A percentile compares a stretch with the other conserved stretches of the same genome.
Conservation (phyloP, 148 eudicot species). For the Cornus florida region DNA sequence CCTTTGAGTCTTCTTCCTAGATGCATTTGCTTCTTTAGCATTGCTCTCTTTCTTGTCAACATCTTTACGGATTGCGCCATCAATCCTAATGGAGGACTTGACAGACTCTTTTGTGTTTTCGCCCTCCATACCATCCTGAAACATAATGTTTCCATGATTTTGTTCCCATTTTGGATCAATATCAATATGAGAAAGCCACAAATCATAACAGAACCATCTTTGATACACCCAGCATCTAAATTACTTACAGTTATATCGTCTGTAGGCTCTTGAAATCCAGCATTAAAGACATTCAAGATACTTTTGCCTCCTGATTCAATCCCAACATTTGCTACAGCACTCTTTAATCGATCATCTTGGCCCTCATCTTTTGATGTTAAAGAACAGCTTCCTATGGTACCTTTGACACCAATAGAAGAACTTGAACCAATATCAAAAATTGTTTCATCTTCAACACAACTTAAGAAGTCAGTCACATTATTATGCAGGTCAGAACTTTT, state of each 20-base stretch:
- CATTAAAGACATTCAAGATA: neutral
- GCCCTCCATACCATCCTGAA: slow-evolving; percentile 8
- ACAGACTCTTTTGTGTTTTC: slow-evolving; percentile 1
- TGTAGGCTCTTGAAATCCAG: neutral
- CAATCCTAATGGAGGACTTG: slow-evolving; percentile 1
- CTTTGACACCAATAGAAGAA: neutral
- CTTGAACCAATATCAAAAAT: neutral
- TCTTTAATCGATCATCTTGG: neutral
- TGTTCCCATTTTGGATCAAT: slow-evolving; percentile 1
- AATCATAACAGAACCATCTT: neutral
- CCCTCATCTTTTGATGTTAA: neutral
- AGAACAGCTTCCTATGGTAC: neutral
- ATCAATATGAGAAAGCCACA: neutral
- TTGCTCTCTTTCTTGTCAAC: slow-evolving; percentile 1
- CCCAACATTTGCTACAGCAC: neutral
- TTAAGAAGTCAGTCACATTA: neutral
- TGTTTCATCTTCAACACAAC: neutral
- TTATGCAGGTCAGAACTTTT: neutral
- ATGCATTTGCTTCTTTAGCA: slow-evolving; percentile 12
- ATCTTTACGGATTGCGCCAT: slow-evolving; percentile 5
- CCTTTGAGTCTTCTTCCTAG: slow-evolving; percentile 19
- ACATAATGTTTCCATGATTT: neutral
- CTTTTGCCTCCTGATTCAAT: slow-evolving; percentile 1
- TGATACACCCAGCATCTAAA: neutral
- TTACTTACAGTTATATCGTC: neutral